Evolutionary conservation across 106 monocot species (phyloP), one percentile per base, ranked within the genome.

Genomic region (Apostasia shenzhenica): DNA sequence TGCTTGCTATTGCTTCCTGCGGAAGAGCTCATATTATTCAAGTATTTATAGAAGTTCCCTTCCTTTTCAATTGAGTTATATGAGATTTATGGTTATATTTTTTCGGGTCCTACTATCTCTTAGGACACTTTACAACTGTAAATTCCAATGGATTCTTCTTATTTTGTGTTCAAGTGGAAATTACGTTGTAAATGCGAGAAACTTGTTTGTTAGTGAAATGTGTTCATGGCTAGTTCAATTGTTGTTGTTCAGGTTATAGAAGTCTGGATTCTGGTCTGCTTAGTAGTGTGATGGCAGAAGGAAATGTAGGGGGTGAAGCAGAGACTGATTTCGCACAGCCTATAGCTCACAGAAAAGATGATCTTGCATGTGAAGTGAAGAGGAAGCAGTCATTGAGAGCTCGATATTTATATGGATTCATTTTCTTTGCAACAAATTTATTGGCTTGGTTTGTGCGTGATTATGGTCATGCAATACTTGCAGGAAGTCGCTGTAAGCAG

Each of bases 371-470:
- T 63, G 38, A 2, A 11, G 58, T 62, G 39, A 65, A 60, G 78
- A 80, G 63, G 62, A 81, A 73, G 55, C 70, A 76, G 70, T 83
- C 90, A 70, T 55, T 86, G 54, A 59, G 48, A 73, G 90, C 86
- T 61, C 75, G 83, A 78, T 90, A 83, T 67, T 48, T 77, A 4
- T 90, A 86, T 68, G 83, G 81, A 41, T 77, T 86, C 57, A 78
- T 90, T 64, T 90, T 90, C 76, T 76, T 90, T 9, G 50, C 68
- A 47, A 81, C 89, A 70, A 90, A 83, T 67, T 63, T 86, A 63
- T 67, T 85, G 47, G 81, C 90, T 48, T 90, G 90, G 90, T 60
- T 90, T 64, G 12, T 90, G 58, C 85, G 90, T 62, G 90, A 90
- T 48, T 90, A 90, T 51, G 78, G 78, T 4, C 61, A 76, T 50